phyloP scores from a whole-genome alignment of 2,329 filamentous ascomycete species.

The Didymella pinodella region DNA sequence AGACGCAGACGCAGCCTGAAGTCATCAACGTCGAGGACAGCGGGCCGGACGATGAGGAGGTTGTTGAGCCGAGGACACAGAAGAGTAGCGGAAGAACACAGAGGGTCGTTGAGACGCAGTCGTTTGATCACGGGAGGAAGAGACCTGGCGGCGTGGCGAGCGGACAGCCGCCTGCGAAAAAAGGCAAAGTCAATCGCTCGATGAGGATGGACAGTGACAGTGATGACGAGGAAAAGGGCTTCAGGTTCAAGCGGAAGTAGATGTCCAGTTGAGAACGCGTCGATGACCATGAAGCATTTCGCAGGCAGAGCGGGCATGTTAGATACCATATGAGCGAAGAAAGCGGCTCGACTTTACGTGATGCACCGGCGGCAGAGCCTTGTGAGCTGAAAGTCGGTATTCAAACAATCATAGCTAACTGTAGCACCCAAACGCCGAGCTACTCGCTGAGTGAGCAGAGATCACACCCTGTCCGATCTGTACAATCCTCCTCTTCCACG shows the following conservation, averaged over 20 bases:
- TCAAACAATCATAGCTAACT: not conserved
- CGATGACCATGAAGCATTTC: not conserved
- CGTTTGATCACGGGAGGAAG: constrained; percentile 44
- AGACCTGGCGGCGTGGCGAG: constrained; percentile 34
- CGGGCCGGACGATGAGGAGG: constrained; percentile 39
- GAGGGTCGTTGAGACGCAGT: constrained; percentile 41
- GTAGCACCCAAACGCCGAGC: not conserved
- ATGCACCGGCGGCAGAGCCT: too few species aligned
- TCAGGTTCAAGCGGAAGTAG: constrained; percentile 58
- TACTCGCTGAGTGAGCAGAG: not conserved
- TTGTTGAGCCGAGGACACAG: constrained; percentile 27
- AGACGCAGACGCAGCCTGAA: constrained; percentile 26
- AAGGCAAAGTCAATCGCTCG: constrained; percentile 24
- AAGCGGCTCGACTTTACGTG: not conserved
- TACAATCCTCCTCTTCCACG: not conserved
- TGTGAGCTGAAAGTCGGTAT: not conserved
- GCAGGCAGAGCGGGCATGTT: constrained; percentile 6
- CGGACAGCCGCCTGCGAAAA: constrained; percentile 42
- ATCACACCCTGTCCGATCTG: not conserved
- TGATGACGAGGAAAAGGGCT: constrained; percentile 65
- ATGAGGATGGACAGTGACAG: constrained; percentile 59
- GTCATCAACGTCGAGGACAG: constrained; percentile 46
- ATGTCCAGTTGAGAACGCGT: not conserved
- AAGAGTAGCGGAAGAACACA: constrained; percentile 38
- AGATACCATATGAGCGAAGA: constrained; percentile 6